phyloP scores from a whole-genome alignment of 768 basidiomycete species.

The Cyclocybe aegerita region DNA sequence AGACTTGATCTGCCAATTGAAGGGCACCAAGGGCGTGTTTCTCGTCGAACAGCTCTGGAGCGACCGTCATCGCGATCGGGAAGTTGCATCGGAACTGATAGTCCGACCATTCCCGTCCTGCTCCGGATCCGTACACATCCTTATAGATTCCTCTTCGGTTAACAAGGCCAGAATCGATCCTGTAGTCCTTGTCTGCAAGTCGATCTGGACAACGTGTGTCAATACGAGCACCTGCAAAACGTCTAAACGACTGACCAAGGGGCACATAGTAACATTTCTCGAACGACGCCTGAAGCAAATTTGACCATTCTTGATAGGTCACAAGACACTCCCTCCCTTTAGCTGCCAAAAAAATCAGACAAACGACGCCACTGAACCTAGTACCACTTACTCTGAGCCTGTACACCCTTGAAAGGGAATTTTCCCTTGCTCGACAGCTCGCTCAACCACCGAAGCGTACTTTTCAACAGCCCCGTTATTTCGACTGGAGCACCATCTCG shows the following conservation, averaged over 20 bases:
- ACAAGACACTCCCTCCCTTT: constrained; percentile 66
- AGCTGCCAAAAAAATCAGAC: constrained; percentile 43
- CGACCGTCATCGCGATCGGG: constrained; percentile 95
- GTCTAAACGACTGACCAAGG: constrained; percentile 45
- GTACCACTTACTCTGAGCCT: constrained; percentile 64
- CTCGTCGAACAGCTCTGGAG: constrained; percentile 90
- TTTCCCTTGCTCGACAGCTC: constrained; percentile 58
- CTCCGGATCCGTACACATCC: constrained; percentile 91
- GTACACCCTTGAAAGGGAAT: constrained; percentile 91
- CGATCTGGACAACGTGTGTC: constrained; percentile 48
- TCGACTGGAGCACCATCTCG: constrained; percentile 96
- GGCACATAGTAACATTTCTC: constrained; percentile 93
- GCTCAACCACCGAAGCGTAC: constrained; percentile 87
- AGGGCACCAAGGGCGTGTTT: constrained; percentile 79
- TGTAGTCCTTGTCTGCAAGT: constrained; percentile 67
- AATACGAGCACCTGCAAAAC: constrained; percentile 2
- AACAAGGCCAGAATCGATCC: constrained; percentile 66
- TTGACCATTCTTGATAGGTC: constrained; percentile 89
- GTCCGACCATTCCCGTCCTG: constrained; percentile 91
- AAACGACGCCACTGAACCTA: not conserved
- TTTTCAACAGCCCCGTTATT: constrained; percentile 91
- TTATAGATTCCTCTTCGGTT: constrained; percentile 97
- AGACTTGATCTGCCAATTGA: constrained; percentile 72
- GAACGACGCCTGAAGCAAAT: constrained; percentile 82
- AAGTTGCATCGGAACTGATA: constrained; percentile 95